Base-by-base conservation (phyloP, 2,329 filamentous ascomycete genomes). In the Paracorniculantispora psalliotae region DNA sequence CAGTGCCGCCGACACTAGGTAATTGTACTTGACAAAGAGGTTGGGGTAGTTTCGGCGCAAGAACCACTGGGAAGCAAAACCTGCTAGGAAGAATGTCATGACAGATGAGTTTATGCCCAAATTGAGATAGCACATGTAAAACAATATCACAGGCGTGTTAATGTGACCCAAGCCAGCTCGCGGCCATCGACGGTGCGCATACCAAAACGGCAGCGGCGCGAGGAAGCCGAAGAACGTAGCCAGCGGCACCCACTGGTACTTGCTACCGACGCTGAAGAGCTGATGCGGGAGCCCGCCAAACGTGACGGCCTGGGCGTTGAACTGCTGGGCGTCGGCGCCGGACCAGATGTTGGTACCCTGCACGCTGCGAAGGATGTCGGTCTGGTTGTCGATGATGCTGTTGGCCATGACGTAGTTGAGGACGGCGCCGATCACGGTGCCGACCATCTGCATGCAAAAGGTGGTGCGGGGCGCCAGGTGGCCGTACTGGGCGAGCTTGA, bases 371-470 rank as follows among this genome's bases (percentile, higher is more conserved):
- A 80, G 68, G 37, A 78, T 73, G 1, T 73, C 67, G 3, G 69
- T 65, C 59, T 80, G 76, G 59, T 75, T 73, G 5, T 69, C 65
- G 1, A 79, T 72, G 57, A 81, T 79, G 28, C 69, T 73, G 59
- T 69, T 70, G 72, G 77, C 77, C 67, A 80, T 75, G 25, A 75
- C 67, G 58, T 75, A 80, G 63, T 80, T 79, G 49, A 80, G 67
- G 5, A 76, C 62, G 1, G 75, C 74, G 0, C 76, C 76, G 28
- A 79, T 64, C 3, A 76, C 26, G 26, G 71, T 75, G 2, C 77
- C 77, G 2, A 71, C 59, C 10, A 79, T 69, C 61, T 77, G 79
- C 17, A 73, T 68, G 8, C 37, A 15, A 33, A 66, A 65, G 25
- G 59, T 63, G 10, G 51, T 58, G 19, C 53, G 59, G 17, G 62